These are phyloP conservation scores for Ilyonectria destructans DNA, from an alignment of 2,329 filamentous ascomycete species.

Conservation along the genomic window DNA sequence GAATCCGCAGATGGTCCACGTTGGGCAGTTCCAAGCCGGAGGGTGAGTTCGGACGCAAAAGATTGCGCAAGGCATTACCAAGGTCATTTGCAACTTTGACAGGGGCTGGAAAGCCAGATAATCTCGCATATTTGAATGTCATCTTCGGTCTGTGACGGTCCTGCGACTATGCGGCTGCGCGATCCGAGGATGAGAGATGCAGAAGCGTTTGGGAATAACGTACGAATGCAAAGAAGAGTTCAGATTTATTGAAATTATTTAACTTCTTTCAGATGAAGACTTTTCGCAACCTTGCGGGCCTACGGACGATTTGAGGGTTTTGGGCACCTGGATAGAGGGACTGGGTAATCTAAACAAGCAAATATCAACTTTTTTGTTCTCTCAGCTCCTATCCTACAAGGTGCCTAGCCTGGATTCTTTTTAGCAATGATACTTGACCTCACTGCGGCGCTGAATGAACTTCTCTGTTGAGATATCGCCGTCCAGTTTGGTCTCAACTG, in stretches of 20 bases:
- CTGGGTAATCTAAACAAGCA: background rate
- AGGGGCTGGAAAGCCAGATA: background rate
- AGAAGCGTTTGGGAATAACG: background rate
- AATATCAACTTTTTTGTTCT: background rate
- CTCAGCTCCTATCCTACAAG: background rate
- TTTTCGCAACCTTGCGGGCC: background rate
- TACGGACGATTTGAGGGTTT: background rate
- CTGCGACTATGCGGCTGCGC: background rate
- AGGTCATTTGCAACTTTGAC: background rate
- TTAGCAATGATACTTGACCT: no score
- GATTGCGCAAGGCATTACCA: constrained; percentile 13
- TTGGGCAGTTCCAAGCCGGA: background rate
- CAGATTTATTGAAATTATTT: background rate
- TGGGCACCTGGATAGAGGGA: background rate
- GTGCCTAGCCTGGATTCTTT: no score
- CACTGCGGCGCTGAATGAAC: no score
- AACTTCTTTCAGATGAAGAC: background rate
- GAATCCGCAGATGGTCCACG: constrained; percentile 18
- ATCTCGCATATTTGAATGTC: constrained; percentile 14
- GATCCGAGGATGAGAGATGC: background rate
- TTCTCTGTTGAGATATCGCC: no score
- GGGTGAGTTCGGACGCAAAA: background rate
- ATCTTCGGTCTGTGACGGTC: background rate
- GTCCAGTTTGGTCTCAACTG: no score
- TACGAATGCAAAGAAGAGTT: background rate